A percentile compares a stretch with the other conserved stretches of the same genome.
These are phyloP conservation scores for Talaromyces marneffei DNA, from an alignment of 2,329 filamentous ascomycete species.

Conservation along the genomic window DNA sequence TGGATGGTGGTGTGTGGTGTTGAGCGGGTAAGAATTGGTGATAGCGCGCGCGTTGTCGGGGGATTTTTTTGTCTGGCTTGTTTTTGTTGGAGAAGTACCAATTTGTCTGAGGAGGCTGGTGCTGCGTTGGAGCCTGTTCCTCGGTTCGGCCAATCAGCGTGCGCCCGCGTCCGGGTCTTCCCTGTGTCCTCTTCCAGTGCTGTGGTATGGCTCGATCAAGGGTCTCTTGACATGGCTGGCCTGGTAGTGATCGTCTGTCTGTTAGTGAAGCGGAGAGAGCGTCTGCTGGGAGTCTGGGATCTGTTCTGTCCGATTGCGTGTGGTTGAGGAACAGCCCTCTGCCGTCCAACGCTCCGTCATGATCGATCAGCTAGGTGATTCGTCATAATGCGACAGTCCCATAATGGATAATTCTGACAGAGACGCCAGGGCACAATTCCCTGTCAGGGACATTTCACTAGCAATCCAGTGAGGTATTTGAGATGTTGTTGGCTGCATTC, in stretches of 20 bases:
- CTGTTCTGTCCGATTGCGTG: neutral
- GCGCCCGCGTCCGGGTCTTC: neutral
- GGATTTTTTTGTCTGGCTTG: neutral
- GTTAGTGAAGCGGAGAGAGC: neutral
- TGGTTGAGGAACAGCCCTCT: neutral
- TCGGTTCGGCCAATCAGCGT: slow-evolving; percentile 11
- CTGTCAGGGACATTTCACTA: neutral
- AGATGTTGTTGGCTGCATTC: neutral
- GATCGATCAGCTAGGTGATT: neutral
- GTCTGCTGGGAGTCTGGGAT: neutral
- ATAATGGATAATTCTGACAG: neutral
- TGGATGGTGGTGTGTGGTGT: slow-evolving; percentile 4
- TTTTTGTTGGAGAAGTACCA: slow-evolving; percentile 4
- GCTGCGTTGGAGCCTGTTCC: neutral
- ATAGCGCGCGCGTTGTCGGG: slow-evolving; percentile 8
- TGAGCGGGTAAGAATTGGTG: neutral
- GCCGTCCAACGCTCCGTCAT: neutral
- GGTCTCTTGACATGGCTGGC: neutral
- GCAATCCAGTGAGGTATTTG: neutral
- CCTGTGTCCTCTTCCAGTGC: neutral
- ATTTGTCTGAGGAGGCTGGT: neutral
- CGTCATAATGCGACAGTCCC: neutral
- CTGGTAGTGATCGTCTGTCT: neutral
- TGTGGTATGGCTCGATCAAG: neutral
- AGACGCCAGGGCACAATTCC: neutral